Evolutionary conservation across 1,139 yeast genomes (phyloP).

Genomic region (Zygosaccharomyces sapae): DNA sequence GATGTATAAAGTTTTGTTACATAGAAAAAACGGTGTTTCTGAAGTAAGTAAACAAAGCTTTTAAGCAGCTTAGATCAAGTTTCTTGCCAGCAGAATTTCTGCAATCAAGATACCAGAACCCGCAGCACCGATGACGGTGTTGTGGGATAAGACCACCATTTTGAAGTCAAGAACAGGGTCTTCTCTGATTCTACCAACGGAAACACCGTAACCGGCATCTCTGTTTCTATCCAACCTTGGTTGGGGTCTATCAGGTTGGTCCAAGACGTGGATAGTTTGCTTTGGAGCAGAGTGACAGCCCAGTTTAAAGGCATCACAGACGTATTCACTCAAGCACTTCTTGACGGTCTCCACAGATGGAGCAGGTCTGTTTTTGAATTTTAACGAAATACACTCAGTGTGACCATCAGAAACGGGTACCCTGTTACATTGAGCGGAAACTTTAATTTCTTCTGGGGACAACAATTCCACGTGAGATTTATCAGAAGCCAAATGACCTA

Average conservation of each 20-base stretch:
- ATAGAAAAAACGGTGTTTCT: too few relatives aligned
- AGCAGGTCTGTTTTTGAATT: constrained; percentile 75
- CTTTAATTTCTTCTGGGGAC: constrained; percentile 67
- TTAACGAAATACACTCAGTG: constrained; percentile 87
- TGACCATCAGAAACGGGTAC: constrained; percentile 98
- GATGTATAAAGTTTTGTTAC: too few relatives aligned
- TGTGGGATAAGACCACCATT: constrained; percentile 94
- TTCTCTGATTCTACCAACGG: constrained; percentile 90
- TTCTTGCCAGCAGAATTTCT: constrained; percentile 76
- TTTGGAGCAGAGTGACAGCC: constrained; percentile 92
- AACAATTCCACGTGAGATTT: constrained; percentile 59
- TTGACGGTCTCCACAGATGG: constrained; percentile 83
- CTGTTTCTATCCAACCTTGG: constrained; percentile 96
- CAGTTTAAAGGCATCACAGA: constrained; percentile 74
- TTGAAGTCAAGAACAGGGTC: constrained; percentile 92
- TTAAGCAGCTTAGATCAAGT: constrained; percentile 48
- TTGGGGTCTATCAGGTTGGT: constrained; percentile 92
- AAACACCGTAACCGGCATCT: constrained; percentile 90
- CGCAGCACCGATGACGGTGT: constrained; percentile 97
- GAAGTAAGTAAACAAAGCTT: not conserved
- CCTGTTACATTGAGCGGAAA: constrained; percentile 95
- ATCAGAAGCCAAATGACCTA: constrained; percentile 56
- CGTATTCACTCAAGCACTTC: constrained; percentile 62
- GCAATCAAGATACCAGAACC: constrained; percentile 98
- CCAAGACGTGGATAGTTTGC: constrained; percentile 85